Evolutionary conservation across 306 rosid genomes (phyloP).

Genomic region (Trichosanthes cucumerina): DNA sequence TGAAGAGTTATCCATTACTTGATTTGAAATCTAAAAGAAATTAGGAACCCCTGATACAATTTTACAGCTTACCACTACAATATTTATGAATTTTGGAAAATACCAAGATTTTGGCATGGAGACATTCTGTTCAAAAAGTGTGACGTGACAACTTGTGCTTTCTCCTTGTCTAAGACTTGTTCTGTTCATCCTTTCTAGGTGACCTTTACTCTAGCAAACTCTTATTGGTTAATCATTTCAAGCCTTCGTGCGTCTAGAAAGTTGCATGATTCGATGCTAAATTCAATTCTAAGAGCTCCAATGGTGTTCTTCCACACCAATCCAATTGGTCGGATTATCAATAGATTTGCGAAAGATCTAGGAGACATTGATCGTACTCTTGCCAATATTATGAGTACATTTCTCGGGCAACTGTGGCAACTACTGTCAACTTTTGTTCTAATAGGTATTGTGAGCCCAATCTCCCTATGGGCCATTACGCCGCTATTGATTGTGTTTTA

Average conservation of each 20-base stretch:
- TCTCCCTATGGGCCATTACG: slow-evolving; percentile 83
- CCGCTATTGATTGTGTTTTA: slow-evolving; percentile 74
- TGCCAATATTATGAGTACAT: slow-evolving; percentile 31
- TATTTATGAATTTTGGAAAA: neutral
- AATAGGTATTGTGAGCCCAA: slow-evolving; percentile 72
- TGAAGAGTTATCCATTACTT: neutral
- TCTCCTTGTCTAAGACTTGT: neutral
- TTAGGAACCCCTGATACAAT: neutral
- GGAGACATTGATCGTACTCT: slow-evolving; percentile 69
- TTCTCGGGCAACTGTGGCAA: slow-evolving; percentile 69
- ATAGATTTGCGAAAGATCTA: slow-evolving; percentile 72
- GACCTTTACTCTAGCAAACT: slow-evolving; percentile 52
- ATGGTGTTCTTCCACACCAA: slow-evolving; percentile 86
- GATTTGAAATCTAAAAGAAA: neutral
- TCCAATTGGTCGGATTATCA: slow-evolving; percentile 79
- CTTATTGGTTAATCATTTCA: slow-evolving; percentile 65
- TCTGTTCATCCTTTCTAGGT: slow-evolving; percentile 38
- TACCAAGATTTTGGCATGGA: neutral
- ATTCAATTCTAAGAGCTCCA: slow-evolving; percentile 54
- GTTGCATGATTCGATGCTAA: slow-evolving; percentile 54
- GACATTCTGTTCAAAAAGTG: neutral
- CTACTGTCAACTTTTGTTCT: slow-evolving; percentile 74
- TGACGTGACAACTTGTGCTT: neutral
- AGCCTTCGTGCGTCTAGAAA: slow-evolving; percentile 62
- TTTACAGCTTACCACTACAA: neutral